phyloP scores from a whole-genome alignment of 495 filamentous ascomycete genomes.

The Aspergillus homomorphus region DNA sequence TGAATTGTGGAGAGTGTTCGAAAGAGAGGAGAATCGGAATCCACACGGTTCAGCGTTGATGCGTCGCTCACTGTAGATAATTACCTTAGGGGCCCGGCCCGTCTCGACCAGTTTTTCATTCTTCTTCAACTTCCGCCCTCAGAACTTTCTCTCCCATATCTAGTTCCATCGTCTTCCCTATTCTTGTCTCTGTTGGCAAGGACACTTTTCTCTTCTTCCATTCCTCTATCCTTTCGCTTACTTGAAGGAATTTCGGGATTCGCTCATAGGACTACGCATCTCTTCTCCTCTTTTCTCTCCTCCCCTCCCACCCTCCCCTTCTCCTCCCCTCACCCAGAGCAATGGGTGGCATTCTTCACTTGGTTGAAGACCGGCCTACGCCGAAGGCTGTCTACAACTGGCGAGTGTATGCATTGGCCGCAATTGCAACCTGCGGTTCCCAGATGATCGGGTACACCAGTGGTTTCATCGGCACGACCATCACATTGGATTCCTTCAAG shows the following conservation, averaged over 20 bases:
- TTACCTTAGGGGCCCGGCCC: slow-evolving; percentile 27
- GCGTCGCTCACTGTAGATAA: slow-evolving; percentile 3
- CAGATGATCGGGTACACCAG: slow-evolving; percentile 72
- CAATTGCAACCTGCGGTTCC: slow-evolving; percentile 64
- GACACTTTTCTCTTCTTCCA: background rate
- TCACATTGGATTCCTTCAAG: slow-evolving; percentile 59
- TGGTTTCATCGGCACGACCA: slow-evolving; percentile 68
- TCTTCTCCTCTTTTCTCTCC: background rate
- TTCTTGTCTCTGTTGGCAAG: slow-evolving; percentile 1
- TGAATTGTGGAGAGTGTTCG: slow-evolving; percentile 32
- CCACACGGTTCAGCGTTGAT: slow-evolving; percentile 13
- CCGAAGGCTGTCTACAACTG: slow-evolving; percentile 71
- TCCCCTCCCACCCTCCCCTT: background rate
- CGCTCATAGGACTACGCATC: background rate
- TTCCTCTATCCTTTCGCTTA: background rate
- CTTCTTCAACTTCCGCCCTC: background rate
- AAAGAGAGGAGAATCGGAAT: slow-evolving; percentile 22
- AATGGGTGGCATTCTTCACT: slow-evolving; percentile 54
- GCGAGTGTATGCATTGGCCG: slow-evolving; percentile 61
- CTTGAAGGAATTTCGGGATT: background rate
- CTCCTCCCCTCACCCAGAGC: slow-evolving; percentile 9
- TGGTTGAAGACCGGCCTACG: slow-evolving; percentile 65
- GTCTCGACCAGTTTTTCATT: slow-evolving; percentile 1
- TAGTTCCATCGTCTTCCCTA: background rate
- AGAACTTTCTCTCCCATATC: background rate